Percentiles rank a stretch among this genome's conserved stretches.
Conservation (phyloP, 169 alveolate species). For the Plasmodium yoelii region DNA sequence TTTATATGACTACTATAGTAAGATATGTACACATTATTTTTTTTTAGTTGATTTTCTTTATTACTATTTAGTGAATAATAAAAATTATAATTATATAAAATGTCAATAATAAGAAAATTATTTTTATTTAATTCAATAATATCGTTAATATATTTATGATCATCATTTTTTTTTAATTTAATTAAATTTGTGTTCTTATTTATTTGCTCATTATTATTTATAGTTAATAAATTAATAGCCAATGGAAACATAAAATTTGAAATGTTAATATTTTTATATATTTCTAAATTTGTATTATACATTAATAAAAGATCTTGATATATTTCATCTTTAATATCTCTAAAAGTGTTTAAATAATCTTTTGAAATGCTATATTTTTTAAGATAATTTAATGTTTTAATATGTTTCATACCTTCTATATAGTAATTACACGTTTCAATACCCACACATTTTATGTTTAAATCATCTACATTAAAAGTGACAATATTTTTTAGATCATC, state of each 20-base stretch:
- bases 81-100: conserved; percentile 58
- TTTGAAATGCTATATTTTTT: not conserved
- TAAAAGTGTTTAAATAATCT: conserved; percentile 3
- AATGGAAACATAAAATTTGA: conserved; percentile 57
- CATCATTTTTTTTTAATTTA: not conserved
- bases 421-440: not conserved
- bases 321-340: conserved; percentile 46
- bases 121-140: conserved; percentile 18
- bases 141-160: not conserved
- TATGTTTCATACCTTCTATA: not conserved
- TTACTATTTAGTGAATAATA: conserved; percentile 33
- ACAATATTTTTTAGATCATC: conserved; percentile 1
- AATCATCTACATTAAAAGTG: conserved; percentile 40
- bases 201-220: not conserved
- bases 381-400: not conserved
- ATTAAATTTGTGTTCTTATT: not conserved
- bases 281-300: conserved; percentile 26
- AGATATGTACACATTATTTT: conserved; percentile 23
- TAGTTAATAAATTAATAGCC: conserved; percentile 66
- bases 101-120: conserved; percentile 48
- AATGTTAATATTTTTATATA: conserved; percentile 48
- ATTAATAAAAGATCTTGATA: conserved; percentile 38
- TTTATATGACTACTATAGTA: conserved; percentile 59
- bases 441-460: conserved; percentile 13
- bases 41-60: conserved; percentile 12